Evolutionary conservation across 78 protist species (phyloP).

Genomic region (Dictyostelium firmibasis): DNA sequence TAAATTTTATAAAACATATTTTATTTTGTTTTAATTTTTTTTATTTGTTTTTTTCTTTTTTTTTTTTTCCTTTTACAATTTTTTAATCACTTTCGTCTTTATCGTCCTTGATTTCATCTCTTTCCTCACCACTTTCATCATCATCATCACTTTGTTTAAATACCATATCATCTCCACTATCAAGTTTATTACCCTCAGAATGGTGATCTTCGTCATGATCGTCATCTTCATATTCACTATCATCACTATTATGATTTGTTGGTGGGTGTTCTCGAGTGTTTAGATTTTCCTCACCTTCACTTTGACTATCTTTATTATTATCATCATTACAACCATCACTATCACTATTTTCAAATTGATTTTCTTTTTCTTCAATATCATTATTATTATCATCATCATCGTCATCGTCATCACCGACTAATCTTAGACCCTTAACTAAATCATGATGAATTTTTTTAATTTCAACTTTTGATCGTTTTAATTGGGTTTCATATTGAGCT

Average conservation of each 20-base stretch:
- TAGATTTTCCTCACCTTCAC: no score
- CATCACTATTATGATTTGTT: not conserved
- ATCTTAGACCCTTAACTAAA: not conserved
- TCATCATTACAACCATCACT: not conserved
- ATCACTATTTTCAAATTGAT: no score
- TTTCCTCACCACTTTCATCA: not conserved
- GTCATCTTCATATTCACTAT: not conserved
- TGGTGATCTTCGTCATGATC: no score
- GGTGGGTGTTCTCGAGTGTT: no score
- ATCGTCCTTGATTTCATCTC: not conserved
- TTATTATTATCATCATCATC: no score
- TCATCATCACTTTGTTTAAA: not conserved
- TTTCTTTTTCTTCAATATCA: no score
- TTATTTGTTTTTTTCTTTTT: no score
- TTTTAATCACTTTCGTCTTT: conserved; percentile 9
- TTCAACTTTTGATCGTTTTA: not conserved
- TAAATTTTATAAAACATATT: not conserved
- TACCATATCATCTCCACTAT: not conserved
- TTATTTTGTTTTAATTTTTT: not conserved
- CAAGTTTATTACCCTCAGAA: no score
- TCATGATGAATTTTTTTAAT: no score
- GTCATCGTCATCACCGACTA: no score
- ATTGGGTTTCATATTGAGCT: not conserved
- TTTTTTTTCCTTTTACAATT: not conserved
- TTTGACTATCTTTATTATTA: not conserved